phyloP scores from a whole-genome alignment of 352 stramenopile genomes.

The Pythium brachiatum region DNA sequence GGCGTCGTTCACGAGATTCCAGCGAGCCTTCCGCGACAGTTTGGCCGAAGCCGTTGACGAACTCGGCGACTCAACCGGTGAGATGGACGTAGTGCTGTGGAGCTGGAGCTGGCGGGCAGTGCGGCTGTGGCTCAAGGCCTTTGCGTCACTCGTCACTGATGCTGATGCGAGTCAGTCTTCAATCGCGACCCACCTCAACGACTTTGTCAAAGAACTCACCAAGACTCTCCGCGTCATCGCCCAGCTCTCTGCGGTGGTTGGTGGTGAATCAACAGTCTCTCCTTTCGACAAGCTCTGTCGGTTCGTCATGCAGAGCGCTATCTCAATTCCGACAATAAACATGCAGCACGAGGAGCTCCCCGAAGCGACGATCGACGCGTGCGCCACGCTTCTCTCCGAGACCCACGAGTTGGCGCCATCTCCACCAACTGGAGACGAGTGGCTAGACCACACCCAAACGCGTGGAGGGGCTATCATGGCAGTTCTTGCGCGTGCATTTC shows the following conservation, averaged over 20 bases:
- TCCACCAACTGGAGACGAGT: neutral
- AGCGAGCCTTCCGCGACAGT: neutral
- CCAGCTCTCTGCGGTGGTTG: neutral
- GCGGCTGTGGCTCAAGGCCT: slow-evolving; percentile 2
- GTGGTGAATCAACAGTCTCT: neutral
- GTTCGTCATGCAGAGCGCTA: neutral
- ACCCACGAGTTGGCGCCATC: neutral
- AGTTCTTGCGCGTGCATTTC: neutral
- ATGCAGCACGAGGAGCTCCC: neutral
- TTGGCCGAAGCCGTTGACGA: neutral
- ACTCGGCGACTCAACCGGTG: neutral
- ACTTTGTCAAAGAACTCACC: neutral
- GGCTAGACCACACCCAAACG: neutral
- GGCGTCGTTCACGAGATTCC: neutral
- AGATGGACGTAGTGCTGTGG: neutral
- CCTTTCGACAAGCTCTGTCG: neutral
- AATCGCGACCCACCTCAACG: neutral
- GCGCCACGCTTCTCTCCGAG: neutral
- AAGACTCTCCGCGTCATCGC: neutral
- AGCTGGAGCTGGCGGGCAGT: slow-evolving; percentile 2
- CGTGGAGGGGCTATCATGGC: neutral
- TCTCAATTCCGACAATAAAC: neutral
- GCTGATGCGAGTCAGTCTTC: neutral
- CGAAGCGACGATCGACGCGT: neutral
- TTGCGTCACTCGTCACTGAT: neutral